Conservation (phyloP, 306 rosid genomes). For the Elaeagnus macrophylla region DNA sequence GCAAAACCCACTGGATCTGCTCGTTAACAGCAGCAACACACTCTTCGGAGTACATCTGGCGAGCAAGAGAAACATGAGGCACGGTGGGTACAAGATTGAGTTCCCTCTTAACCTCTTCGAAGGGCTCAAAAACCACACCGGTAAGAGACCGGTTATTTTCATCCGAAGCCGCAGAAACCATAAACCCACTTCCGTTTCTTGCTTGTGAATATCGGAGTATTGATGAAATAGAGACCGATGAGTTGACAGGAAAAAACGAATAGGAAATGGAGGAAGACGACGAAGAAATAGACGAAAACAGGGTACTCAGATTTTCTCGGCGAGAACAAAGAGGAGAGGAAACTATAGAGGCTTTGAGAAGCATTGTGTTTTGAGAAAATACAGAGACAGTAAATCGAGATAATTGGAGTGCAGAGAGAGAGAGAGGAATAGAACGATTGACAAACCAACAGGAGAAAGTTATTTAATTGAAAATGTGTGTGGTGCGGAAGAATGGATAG, state of each 20-base stretch:
- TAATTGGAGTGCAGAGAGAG: conserved; percentile 2
- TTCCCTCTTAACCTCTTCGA: conserved; percentile 90
- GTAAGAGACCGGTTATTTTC: conserved; percentile 42
- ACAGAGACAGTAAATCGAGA: neutral
- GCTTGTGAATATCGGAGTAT: conserved; percentile 19
- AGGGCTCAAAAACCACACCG: conserved; percentile 87
- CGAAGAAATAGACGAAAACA: conserved; percentile 8
- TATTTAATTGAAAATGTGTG: neutral
- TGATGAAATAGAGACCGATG: too few relatives aligned
- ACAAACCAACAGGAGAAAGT: too few relatives aligned
- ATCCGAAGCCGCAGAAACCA: conserved; percentile 48
- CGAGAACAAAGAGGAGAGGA: conserved; percentile 24
- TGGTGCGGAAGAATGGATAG: neutral
- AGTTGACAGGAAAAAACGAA: too few relatives aligned
- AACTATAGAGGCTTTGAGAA: conserved; percentile 40
- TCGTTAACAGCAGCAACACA: conserved; percentile 75
- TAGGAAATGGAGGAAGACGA: conserved; percentile 15
- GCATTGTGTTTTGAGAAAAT: conserved; percentile 26
- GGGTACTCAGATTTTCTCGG: conserved; percentile 21
- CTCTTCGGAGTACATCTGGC: conserved; percentile 48
- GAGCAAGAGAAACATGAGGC: conserved; percentile 73
- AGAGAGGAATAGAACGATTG: neutral
- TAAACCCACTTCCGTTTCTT: conserved; percentile 11
- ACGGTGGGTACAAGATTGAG: conserved; percentile 68
- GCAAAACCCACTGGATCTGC: conserved; percentile 66